Evolutionary conservation across 2,329 filamentous ascomycete species (phyloP).

Genomic region (Clonostachys rosea): DNA sequence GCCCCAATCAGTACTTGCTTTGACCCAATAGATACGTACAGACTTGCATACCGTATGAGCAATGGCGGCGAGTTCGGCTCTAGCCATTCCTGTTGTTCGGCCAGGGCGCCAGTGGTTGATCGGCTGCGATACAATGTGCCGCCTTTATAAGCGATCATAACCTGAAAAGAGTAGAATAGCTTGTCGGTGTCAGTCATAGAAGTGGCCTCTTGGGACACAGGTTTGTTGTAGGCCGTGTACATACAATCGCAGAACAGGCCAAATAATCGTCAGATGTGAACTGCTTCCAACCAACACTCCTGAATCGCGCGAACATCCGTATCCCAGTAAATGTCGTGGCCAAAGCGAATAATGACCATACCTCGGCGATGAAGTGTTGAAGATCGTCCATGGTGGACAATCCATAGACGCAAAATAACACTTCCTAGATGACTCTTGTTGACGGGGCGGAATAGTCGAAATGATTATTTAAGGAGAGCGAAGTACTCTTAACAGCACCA

Average conservation of each 20-base stretch:
- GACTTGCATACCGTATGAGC: background rate
- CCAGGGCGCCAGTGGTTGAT: background rate
- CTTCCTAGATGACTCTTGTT: no score
- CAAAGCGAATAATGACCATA: conserved; percentile 33
- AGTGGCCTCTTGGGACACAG: background rate
- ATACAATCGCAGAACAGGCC: conserved; percentile 40
- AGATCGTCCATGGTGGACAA: conserved; percentile 1
- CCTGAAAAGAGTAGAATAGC: background rate
- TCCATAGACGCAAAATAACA: no score
- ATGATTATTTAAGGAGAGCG: no score
- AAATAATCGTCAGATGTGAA: conserved; percentile 49
- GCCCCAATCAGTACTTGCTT: background rate
- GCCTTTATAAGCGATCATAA: background rate
- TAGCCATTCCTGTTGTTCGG: background rate
- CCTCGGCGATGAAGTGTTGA: conserved; percentile 3
- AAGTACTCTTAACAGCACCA: no score
- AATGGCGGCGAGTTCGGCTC: background rate
- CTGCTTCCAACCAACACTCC: conserved; percentile 31
- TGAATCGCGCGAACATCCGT: conserved; percentile 37
- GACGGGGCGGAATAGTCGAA: no score
- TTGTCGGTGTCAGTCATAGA: background rate
- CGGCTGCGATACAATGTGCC: background rate
- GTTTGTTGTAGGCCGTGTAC: background rate
- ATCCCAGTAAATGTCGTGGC: conserved; percentile 40
- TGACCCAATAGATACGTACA: background rate